Evolutionary conservation across 768 basidiomycete genomes (phyloP).

Genomic region (Leccinum arenicola): DNA sequence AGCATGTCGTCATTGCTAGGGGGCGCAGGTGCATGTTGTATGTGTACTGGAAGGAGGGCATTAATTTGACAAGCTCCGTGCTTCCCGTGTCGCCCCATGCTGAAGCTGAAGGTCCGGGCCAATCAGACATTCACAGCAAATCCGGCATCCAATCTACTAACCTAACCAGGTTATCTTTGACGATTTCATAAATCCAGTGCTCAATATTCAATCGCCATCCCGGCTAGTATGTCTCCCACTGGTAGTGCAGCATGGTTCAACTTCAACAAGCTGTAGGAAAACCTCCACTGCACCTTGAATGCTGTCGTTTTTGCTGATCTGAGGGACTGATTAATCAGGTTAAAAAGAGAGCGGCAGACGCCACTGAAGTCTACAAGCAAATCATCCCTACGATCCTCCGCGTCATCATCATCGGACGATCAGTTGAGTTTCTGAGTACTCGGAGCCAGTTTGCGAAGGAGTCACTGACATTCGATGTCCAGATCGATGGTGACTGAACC

Average conservation of each 20-base stretch:
- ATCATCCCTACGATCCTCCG: background rate
- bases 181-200: background rate
- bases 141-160: background rate
- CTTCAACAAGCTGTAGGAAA: constrained; percentile 7
- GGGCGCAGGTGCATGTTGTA: too few species aligned
- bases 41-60: too few species aligned
- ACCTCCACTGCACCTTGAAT: background rate
- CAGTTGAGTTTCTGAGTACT: constrained; percentile 13
- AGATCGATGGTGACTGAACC: constrained; percentile 7
- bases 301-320: background rate
- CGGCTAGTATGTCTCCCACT: background rate
- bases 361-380: background rate
- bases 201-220: background rate
- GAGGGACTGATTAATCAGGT: background rate
- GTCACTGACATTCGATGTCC: background rate
- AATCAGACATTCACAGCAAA: background rate
- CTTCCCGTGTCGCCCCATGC: too few species aligned
- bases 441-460: background rate
- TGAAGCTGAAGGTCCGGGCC: too few species aligned
- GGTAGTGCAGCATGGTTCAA: background rate
- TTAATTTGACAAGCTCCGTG: too few species aligned
- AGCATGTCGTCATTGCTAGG: too few species aligned
- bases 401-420: background rate
- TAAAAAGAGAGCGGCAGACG: background rate
- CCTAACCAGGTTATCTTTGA: too few species aligned